Percentiles rank a stretch among this genome's conserved stretches.
These are phyloP conservation scores for Teratosphaeriaceae sp. DNA, from an alignment of 2,329 filamentous ascomycete genomes.

Conservation along the genomic window DNA sequence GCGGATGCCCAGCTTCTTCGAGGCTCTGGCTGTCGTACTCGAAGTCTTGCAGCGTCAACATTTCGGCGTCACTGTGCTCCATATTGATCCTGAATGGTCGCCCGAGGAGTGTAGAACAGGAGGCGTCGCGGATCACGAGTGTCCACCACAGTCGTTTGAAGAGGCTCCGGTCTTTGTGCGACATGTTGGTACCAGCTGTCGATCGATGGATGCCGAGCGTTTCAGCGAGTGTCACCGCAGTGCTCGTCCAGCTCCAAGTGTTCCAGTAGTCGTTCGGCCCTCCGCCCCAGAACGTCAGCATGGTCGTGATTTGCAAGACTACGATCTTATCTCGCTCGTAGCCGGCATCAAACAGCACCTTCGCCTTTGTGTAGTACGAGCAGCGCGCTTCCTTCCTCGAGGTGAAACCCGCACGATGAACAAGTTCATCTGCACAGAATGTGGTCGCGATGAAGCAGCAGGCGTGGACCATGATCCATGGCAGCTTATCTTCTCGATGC, in stretches of 20 bases:
- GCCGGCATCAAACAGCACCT: constrained; percentile 14
- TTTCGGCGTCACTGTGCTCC: constrained; percentile 14
- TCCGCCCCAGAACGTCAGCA: constrained; percentile 17
- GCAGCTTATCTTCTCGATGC: constrained; percentile 7
- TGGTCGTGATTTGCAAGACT: constrained; percentile 13
- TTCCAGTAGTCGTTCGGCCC: constrained; percentile 18
- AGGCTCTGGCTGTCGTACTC: background rate
- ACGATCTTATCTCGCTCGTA: constrained; percentile 19
- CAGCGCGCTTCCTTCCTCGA: constrained; percentile 8
- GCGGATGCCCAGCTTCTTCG: background rate
- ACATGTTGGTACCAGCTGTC: constrained; percentile 7
- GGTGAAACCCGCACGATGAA: constrained; percentile 11
- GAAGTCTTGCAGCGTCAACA: constrained; percentile 13
- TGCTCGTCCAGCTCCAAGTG: constrained; percentile 15
- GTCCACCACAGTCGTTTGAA: constrained; percentile 19
- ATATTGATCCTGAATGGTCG: constrained; percentile 18
- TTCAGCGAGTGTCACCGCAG: constrained; percentile 18
- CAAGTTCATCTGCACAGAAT: constrained; percentile 8
- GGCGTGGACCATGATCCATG: constrained; percentile 15
- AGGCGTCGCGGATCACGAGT: constrained; percentile 16
- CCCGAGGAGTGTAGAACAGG: constrained; percentile 14
- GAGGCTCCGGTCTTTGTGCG: constrained; percentile 12
- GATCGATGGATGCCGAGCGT: constrained; percentile 18
- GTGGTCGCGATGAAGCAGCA: constrained; percentile 14
- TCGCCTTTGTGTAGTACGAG: constrained; percentile 11